phyloP scores from a whole-genome alignment of 441 rosid species.

The Geranium incanum region DNA sequence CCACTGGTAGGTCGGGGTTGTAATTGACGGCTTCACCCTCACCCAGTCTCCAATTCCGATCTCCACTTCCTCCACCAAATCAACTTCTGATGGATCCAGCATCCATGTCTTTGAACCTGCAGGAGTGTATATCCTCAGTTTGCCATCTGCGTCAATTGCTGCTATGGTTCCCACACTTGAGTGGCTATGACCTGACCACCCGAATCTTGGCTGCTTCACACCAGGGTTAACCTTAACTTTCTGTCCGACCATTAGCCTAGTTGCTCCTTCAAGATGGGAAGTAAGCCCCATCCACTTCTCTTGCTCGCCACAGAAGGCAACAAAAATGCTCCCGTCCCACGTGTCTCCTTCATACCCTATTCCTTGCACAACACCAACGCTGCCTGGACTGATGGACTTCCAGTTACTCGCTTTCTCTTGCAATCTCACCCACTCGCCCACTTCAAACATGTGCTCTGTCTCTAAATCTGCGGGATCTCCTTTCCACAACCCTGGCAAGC shows the following conservation, averaged over 20 bases:
- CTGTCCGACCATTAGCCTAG: conserved; percentile 62
- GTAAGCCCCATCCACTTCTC: conserved; percentile 84
- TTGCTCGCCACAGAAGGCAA: conserved; percentile 89
- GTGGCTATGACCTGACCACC: conserved; percentile 91
- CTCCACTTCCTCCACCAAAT: conserved; percentile 71
- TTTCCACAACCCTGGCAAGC: conserved; percentile 81
- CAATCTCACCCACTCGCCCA: conserved; percentile 92
- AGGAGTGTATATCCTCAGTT: conserved; percentile 86
- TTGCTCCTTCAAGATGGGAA: conserved; percentile 58
- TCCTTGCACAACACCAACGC: conserved; percentile 83
- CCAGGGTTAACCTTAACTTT: conserved; percentile 64
- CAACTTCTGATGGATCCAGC: conserved; percentile 94
- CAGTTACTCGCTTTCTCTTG: conserved; percentile 49
- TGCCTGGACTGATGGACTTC: conserved; percentile 79
- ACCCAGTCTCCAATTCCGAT: conserved; percentile 89
- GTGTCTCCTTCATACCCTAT: conserved; percentile 71
- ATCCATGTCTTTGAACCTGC: conserved; percentile 88
- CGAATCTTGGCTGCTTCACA: conserved; percentile 89
- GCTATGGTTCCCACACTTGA: conserved; percentile 69
- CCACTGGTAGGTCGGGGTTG: conserved; percentile 84
- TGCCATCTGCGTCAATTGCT: conserved; percentile 91
- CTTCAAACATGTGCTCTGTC: conserved; percentile 66
- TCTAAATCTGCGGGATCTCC: conserved; percentile 95
- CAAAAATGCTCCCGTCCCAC: conserved; percentile 75
- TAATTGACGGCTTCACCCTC: conserved; percentile 51